Percentiles rank a stretch among this genome's conserved stretches.
Evolutionary conservation across 2,329 filamentous ascomycete species (phyloP).

Genomic region (Celoporthe dispersa): DNA sequence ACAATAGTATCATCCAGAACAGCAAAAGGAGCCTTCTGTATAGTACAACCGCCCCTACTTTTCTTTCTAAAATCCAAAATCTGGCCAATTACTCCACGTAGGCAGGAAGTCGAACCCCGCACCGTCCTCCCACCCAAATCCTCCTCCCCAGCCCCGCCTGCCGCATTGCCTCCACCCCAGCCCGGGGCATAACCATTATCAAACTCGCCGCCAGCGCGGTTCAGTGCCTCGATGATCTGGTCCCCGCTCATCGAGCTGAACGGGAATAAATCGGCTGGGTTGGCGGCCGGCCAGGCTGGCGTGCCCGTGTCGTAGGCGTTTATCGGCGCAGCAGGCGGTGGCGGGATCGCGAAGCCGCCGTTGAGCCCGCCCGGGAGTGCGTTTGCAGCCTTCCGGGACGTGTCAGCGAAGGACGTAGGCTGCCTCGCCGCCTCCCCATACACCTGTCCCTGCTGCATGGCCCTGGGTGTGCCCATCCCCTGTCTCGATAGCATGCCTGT

Average conservation of each 20-base stretch:
- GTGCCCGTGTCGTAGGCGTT: conserved; percentile 34
- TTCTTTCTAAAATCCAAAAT: conserved; percentile 43
- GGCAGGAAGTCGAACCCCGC: conserved; percentile 60
- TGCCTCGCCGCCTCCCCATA: neutral
- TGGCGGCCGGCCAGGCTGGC: conserved; percentile 40
- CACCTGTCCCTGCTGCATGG: neutral
- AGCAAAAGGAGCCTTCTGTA: neutral
- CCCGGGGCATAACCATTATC: conserved; percentile 54
- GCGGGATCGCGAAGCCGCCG: conserved; percentile 28
- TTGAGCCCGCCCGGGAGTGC: neutral
- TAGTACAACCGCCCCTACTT: neutral
- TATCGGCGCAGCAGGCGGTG: conserved; percentile 31
- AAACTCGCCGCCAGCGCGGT: conserved; percentile 64
- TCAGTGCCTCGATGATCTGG: conserved; percentile 69
- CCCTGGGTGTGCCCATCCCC: conserved; percentile 22
- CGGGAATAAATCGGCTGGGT: conserved; percentile 56
- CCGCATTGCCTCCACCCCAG: conserved; percentile 52
- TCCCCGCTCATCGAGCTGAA: conserved; percentile 73
- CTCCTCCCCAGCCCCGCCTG: conserved; percentile 45
- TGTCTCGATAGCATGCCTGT: conserved; percentile 22
- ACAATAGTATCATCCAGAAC: neutral
- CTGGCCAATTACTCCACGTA: conserved; percentile 50
- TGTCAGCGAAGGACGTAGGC: conserved; percentile 1
- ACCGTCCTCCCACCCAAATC: conserved; percentile 62
- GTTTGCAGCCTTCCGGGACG: conserved; percentile 3